These are phyloP conservation scores for Colletotrichum spinosum DNA, from an alignment of 2,329 filamentous ascomycete species.

Conservation along the genomic window DNA sequence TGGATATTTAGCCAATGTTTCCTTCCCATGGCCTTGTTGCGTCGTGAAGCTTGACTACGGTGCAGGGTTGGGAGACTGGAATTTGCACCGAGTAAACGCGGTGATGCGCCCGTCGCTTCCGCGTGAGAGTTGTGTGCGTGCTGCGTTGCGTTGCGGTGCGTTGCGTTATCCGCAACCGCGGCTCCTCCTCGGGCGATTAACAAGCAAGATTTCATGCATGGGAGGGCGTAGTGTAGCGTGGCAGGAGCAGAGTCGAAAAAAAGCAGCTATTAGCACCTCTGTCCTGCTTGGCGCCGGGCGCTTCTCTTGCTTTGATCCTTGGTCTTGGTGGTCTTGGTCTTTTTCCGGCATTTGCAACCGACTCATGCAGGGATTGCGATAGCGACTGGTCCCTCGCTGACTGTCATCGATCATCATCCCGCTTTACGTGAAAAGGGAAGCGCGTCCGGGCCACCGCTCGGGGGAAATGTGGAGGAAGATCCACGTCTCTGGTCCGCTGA, in stretches of 20 bases:
- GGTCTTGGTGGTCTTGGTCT: background rate
- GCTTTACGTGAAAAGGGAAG: constrained; percentile 36
- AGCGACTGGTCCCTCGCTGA: constrained; percentile 18
- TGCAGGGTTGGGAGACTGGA: too few relatives aligned
- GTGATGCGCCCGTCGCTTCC: background rate
- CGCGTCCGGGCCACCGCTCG: constrained; percentile 36
- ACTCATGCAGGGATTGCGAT: constrained; percentile 29
- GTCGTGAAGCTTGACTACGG: too few relatives aligned
- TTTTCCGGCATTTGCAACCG: constrained; percentile 31
- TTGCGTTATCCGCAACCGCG: constrained; percentile 17
- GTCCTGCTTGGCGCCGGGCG: background rate
- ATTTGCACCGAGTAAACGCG: constrained; percentile 13
- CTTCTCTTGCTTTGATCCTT: constrained; percentile 8
- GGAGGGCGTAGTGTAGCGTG: background rate
- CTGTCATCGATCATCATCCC: constrained; percentile 35
- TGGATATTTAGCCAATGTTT: too few relatives aligned
- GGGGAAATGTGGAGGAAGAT: constrained; percentile 33
- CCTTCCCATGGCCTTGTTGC: too few relatives aligned
- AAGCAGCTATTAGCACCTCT: constrained; percentile 14
- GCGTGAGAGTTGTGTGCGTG: constrained; percentile 6
- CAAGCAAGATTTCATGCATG: constrained; percentile 24
- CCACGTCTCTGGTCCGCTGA: constrained; percentile 31
- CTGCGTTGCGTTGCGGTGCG: background rate
- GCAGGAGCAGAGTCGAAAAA: constrained; percentile 4
- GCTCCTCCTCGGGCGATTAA: constrained; percentile 34